A percentile compares a stretch with the other conserved stretches of the same genome.
phyloP scores from a whole-genome alignment of 1,284 basidiomycete species.

The Leccinum fuscescens region DNA sequence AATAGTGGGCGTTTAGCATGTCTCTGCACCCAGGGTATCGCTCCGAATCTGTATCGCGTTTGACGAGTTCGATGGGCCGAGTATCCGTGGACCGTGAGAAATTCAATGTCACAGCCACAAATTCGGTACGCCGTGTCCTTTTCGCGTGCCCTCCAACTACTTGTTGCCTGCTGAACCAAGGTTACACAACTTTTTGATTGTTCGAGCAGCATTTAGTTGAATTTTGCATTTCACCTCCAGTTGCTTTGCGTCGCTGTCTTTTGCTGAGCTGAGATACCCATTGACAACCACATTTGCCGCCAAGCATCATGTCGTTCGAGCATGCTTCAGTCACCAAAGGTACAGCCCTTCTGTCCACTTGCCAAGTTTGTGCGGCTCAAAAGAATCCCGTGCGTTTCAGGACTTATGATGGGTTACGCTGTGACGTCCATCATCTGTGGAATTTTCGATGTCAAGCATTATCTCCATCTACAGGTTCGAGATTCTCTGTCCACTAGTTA shows the following conservation, averaged over 20 bases:
- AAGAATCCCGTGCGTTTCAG: conserved; percentile 39
- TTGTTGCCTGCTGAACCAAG: neutral
- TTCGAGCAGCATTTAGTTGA: neutral
- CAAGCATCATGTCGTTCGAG: conserved; percentile 64
- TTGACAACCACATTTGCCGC: neutral
- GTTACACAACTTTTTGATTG: neutral
- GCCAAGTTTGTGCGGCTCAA: neutral
- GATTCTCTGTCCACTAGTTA: neutral
- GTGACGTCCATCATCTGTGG: conserved; percentile 70
- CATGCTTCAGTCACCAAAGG: conserved; percentile 80
- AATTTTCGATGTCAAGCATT: conserved; percentile 83
- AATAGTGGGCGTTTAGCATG: neutral
- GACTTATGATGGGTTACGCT: conserved; percentile 71
- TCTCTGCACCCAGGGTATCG: neutral
- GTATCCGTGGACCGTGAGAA: neutral
- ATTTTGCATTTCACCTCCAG: neutral
- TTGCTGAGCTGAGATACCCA: neutral
- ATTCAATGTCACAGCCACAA: conserved; percentile 15
- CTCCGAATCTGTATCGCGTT: neutral
- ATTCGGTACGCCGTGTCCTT: neutral
- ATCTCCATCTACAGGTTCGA: conserved; percentile 76
- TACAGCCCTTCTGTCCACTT: conserved; percentile 22
- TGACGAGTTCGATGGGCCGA: neutral
- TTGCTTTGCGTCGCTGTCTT: neutral
- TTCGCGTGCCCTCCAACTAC: neutral